Evolutionary conservation across 148 eudicot species (phyloP), one percentile per base, ranked within the genome.

Genomic region (Fagopyrum esculentum): DNA sequence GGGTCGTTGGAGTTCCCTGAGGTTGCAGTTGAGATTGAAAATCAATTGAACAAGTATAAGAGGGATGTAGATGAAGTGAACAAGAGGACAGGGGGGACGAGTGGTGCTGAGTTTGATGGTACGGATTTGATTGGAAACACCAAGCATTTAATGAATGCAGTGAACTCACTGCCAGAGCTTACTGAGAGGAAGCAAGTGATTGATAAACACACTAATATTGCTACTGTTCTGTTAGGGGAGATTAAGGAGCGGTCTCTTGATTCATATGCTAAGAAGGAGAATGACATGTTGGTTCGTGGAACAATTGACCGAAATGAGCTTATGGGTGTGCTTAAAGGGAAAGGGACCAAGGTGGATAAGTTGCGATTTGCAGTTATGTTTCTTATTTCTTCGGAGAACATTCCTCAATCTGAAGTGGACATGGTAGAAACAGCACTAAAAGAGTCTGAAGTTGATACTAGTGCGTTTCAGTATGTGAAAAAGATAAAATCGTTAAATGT

Each of bases 21-120:
- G 76, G 96, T 95, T 22, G 98, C 98, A 11, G 89, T 86, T 74
- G 97, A 95, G 85, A 95, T 95, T 78, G 98, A 92, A 85, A 87
- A 88, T 49, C 98, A 95, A 75, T 80, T 95, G 85, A 90, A 74
- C 44, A 95, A 87, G 83, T 95, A 95, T 72, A 95, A 95, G 87
- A 86, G 76, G 71, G 98, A 95, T 79, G 98, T 95, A 4, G 96
- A 92, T 82, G 98, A 95, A 59, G 98, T 95, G 73, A 95, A 95
- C 75, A 80, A 85, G 82, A 78, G 90, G 78, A 92, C 98, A 7
- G 98, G 97, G 22, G 97, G 98, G 30, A 83, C 84, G 13, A 83
- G 81, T 66, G 98, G 93, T 77, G 91, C 93, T 11, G 97, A 95
- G 75, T 92, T 92, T 80, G 98, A 95, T 68, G 98, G 98, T 57